Percentiles rank a stretch among this genome's conserved stretches.
Evolutionary conservation across 2,329 filamentous ascomycete species (phyloP).

Genomic region (Myriosclerotinia curreyana): DNA sequence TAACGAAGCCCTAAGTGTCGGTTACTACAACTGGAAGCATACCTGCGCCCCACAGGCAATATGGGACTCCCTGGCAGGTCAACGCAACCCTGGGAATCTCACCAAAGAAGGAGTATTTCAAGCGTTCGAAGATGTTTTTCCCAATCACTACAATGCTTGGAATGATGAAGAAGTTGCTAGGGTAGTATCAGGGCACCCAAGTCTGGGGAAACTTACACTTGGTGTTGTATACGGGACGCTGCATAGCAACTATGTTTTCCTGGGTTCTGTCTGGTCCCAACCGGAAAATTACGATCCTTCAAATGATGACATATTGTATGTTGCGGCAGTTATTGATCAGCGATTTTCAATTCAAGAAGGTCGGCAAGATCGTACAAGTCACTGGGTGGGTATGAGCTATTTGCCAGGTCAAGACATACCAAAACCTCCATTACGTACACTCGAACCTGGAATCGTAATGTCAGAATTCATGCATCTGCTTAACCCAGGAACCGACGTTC

Average conservation of each 20-base stretch:
- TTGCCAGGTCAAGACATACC: neutral
- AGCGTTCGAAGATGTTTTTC: neutral
- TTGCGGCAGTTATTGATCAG: neutral
- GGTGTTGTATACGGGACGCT: neutral
- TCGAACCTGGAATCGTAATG: no score
- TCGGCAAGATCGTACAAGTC: neutral
- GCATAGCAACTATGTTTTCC: no score
- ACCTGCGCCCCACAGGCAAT: neutral
- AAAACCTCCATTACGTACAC: neutral
- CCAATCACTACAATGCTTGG: neutral
- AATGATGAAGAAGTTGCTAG: neutral
- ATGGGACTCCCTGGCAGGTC: neutral
- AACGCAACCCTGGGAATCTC: neutral
- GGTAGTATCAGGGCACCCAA: neutral
- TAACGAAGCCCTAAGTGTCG: neutral
- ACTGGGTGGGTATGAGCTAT: slow-evolving; percentile 8
- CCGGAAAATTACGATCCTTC: neutral
- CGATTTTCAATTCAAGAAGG: neutral
- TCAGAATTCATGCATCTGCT: neutral
- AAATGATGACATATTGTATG: neutral
- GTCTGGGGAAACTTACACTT: neutral
- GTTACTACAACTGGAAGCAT: neutral
- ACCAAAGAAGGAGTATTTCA: neutral
- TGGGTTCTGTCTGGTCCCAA: no score
- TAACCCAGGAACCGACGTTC: neutral